A percentile compares a stretch with the other conserved stretches of the same genome.
These are phyloP conservation scores for Epichloe aotearoae DNA, from an alignment of 2,329 filamentous ascomycete genomes.

Conservation along the genomic window DNA sequence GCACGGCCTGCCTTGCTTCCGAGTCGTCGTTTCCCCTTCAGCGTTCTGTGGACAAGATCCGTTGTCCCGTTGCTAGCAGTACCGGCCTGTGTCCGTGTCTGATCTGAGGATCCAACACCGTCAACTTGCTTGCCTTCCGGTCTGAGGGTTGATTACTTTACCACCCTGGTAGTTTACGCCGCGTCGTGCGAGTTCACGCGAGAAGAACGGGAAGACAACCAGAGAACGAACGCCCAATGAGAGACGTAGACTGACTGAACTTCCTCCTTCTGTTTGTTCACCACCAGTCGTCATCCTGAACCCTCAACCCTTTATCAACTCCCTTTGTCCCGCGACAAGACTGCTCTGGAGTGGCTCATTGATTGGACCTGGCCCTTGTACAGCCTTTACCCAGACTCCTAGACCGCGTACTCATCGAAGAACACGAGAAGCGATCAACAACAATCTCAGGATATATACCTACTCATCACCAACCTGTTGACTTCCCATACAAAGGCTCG, in stretches of 20 bases:
- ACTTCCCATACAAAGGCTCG: not conserved
- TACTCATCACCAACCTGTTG: not conserved
- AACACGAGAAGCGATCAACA: not conserved
- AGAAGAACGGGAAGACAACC: conserved; percentile 4
- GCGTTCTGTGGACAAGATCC: not conserved
- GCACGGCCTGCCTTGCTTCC: not conserved
- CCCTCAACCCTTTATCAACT: not conserved
- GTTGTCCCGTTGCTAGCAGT: not conserved
- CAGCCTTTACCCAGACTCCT: not conserved
- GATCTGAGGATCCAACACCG: not conserved
- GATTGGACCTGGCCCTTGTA: not conserved
- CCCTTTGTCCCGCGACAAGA: not conserved
- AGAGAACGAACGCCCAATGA: conserved; percentile 2
- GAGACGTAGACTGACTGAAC: conserved; percentile 2
- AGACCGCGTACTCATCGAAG: not conserved
- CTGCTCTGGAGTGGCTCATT: not conserved
- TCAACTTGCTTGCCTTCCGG: not conserved
- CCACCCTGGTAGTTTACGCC: conserved; percentile 5
- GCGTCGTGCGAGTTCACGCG: conserved; percentile 2
- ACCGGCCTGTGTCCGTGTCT: not conserved
- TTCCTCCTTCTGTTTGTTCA: not conserved
- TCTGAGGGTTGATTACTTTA: not conserved
- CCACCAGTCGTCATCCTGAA: not conserved
- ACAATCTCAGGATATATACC: not conserved
- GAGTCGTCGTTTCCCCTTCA: not conserved